Evolutionary conservation across 345 rosid species (phyloP).

Genomic region (Mangifera indica): DNA sequence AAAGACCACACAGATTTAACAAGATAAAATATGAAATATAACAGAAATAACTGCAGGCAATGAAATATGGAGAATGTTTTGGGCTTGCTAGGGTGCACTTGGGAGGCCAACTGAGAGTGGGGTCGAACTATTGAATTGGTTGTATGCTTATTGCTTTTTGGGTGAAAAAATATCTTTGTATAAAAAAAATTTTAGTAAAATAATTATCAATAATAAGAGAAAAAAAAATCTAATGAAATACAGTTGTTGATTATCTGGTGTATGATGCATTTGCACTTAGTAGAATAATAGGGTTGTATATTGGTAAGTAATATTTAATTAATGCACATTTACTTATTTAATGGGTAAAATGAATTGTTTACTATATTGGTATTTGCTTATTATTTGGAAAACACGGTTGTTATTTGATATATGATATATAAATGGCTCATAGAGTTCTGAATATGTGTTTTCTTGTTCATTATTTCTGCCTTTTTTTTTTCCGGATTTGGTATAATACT

Average conservation of each 20-base stretch:
- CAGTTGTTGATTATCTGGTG: neutral
- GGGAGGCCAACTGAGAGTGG: neutral
- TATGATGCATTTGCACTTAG: neutral
- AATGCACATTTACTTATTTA: too few species aligned
- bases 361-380: neutral
- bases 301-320: neutral
- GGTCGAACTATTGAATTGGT: neutral
- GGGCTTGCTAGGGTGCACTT: neutral
- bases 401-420: neutral
- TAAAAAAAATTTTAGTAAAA: neutral
- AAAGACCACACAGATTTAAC: neutral
- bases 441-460: constrained; percentile 2
- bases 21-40: neutral
- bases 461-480: neutral
- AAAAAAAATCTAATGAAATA: neutral
- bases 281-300: neutral
- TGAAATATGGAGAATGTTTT: neutral
- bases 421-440: neutral
- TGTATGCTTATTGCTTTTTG: too few species aligned
- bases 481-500: constrained; percentile 11
- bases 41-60: neutral
- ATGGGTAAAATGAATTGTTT: too few species aligned
- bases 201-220: neutral
- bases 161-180: neutral
- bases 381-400: too few species aligned